Base-by-base conservation (phyloP, 2,329 filamentous ascomycete species). In the Venturia effusa region DNA sequence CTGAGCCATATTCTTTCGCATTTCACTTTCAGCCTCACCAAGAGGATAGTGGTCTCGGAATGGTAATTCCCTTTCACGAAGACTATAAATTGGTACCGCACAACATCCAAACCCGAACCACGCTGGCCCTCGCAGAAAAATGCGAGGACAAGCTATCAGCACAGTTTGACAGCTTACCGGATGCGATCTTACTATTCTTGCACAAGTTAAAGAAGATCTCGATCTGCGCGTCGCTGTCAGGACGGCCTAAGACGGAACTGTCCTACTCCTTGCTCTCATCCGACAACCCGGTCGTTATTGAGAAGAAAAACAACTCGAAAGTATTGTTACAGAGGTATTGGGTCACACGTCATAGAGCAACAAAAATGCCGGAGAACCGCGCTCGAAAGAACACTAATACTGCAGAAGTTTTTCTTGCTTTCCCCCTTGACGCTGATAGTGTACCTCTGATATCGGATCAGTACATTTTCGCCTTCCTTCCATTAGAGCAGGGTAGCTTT, bases 41-140 rank as follows among this genome's bases (percentile, higher is more conserved):
- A 1, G 60, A 39, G 27, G 77, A 74, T 0, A 73, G 74, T 0
- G 81, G 81, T 1, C 70, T 83, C 41, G 81, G 80, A 0, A 84
- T 83, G 80, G 76, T 83, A 0, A 76, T 76, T 0, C 81, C 81
- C 62, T 72, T 71, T 1, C 69, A 71, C 61, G 66, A 70, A 51
- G 57, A 68, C 4, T 63, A 55, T 30, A 61, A 64, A 3, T 4
- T 11, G 0, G 17, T 70, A 7, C 65, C 67, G 3, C 19, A 11
- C 13, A 62, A 43, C 3, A 64, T 70, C 1, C 64, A 63, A 4
- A 72, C 69, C 1, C 64, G 68, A 32, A 69, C 70, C 10, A 69
- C 66, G 0, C 68, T 22, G 45, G 67, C 41, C 11, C 64, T 66
- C n/a, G n/a, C 22, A 11, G 2, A 32, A n/a, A 13, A 43, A 22